Evolutionary conservation across 2,329 filamentous ascomycete genomes (phyloP), one percentile per base, ranked within the genome.

Genomic region (Bretziella fagacearum): DNA sequence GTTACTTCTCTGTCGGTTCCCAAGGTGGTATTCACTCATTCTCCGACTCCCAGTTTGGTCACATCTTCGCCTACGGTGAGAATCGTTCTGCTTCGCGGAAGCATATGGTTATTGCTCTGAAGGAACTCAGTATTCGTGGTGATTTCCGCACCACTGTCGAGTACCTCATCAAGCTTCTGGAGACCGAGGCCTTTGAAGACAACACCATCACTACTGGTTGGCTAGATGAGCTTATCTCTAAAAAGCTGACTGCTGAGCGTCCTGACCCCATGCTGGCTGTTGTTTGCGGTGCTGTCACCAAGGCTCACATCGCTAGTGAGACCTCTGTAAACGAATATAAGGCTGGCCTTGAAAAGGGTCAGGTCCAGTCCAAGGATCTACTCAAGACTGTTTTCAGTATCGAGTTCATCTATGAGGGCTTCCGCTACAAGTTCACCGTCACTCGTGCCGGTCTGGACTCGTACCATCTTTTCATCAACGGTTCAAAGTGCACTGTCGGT

Each of bases 141-240:
- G 91, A 98, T 63, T 98, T 98, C 75, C 77, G 87, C 60, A 98
- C 91, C 46, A 98, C 91, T 1, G 89, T 98, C 48, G 91, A 98
- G 64, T 98, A 98, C 62, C 76, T 98, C 54, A 96, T 98, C 66
- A 98, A 98, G 73, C 77, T 98, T 54, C 76, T 98, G 39, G 91
- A 98, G 67, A 98, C 93, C 0, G 89, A 93, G 53, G 91, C 87
- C 51, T 98, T 98, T 60, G 89, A 96, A 66, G 87, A 93, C 52
- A 98, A 98, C 71, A 98, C 91, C 54, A 98, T 98, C 62, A 95
- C 91, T 29, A 98, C 91, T 15, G 91, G 89, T 57, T 98, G 91
- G 91, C 74, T 98, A 37, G 91, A 98, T 61, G 87, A 98, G 74
- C 77, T 98, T 52, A 98, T 98, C 63, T 87, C 89, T 51, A 96